These are phyloP conservation scores for Phascolomyces articulosus DNA, from an alignment of 371 early-diverging fungal genomes.

Conservation along the genomic window DNA sequence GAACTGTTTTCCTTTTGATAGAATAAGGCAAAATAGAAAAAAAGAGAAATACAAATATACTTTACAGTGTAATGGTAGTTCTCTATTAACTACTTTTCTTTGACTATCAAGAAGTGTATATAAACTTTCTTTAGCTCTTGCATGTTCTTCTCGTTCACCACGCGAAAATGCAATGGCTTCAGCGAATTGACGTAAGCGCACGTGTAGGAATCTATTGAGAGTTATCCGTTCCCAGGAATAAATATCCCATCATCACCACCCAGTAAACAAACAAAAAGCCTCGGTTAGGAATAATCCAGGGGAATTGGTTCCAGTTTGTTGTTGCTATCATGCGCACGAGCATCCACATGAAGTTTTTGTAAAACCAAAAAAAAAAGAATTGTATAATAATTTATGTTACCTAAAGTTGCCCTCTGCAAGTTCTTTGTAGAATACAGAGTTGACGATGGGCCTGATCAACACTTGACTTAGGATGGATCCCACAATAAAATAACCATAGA, in stretches of 20 bases:
- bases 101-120: conserved; percentile 57
- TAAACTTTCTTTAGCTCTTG: conserved; percentile 56
- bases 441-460: conserved; percentile 76
- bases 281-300: no score
- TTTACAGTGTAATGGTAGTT: conserved; percentile 69
- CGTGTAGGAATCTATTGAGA: conserved; percentile 61
- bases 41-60: not conserved
- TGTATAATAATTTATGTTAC: no score
- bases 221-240: not conserved
- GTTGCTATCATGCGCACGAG: no score
- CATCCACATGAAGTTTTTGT: no score
- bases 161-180: conserved; percentile 83
- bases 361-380: no score
- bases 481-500: conserved; percentile 73
- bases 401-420: conserved; percentile 82
- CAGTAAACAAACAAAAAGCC: no score
- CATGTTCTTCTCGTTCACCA: conserved; percentile 70
- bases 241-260: not conserved
- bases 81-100: conserved; percentile 60
- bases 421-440: conserved; percentile 76
- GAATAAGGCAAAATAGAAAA: not conserved
- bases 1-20: no score
- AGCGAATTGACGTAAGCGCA: conserved; percentile 71
- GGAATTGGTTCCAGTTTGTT: no score
- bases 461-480: conserved; percentile 63